These are phyloP conservation scores for Dimocarpus longan DNA, from an alignment of 345 rosid species.

Conservation along the genomic window DNA sequence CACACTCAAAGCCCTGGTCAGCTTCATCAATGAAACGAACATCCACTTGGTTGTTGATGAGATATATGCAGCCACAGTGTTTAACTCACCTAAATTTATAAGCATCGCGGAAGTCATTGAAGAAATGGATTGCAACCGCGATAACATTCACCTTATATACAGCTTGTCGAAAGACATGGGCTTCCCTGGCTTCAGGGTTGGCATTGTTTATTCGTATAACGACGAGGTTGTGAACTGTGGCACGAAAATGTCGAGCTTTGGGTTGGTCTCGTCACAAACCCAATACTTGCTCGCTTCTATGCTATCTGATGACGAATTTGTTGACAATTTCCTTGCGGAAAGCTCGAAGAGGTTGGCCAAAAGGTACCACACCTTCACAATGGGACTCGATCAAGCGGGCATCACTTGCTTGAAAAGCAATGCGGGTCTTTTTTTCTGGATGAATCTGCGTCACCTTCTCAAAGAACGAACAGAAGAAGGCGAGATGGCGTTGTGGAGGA, in stretches of 20 bases:
- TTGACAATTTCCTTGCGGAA: slow-evolving; percentile 48
- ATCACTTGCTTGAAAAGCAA: slow-evolving; percentile 60
- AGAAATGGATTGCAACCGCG: slow-evolving; percentile 46
- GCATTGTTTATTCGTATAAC: slow-evolving; percentile 77
- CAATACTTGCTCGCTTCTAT: slow-evolving; percentile 67
- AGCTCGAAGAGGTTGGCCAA: slow-evolving; percentile 53
- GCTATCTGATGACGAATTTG: slow-evolving; percentile 68
- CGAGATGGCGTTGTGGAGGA: slow-evolving; percentile 65
- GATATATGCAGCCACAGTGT: slow-evolving; percentile 75
- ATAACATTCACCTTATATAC: slow-evolving; percentile 72
- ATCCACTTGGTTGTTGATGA: slow-evolving; percentile 87
- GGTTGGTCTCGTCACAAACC: slow-evolving; percentile 78
- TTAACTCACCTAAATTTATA: slow-evolving; percentile 47
- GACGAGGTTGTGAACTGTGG: slow-evolving; percentile 61
- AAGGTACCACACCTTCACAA: slow-evolving; percentile 48
- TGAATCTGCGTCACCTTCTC: slow-evolving; percentile 69
- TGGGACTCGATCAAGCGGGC: slow-evolving; percentile 49
- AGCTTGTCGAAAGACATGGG: slow-evolving; percentile 97
- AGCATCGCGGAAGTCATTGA: slow-evolving; percentile 70
- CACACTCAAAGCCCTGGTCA: slow-evolving; percentile 47
- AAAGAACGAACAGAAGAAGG: slow-evolving; percentile 45
- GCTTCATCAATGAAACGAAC: slow-evolving; percentile 50
- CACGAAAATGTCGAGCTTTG: slow-evolving; percentile 86
- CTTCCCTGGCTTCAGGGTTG: slow-evolving; percentile 80
- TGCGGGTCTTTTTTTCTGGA: slow-evolving; percentile 79